Conservation (phyloP, 192 early-diverging fungal species). For the Coemansia umbellata region DNA sequence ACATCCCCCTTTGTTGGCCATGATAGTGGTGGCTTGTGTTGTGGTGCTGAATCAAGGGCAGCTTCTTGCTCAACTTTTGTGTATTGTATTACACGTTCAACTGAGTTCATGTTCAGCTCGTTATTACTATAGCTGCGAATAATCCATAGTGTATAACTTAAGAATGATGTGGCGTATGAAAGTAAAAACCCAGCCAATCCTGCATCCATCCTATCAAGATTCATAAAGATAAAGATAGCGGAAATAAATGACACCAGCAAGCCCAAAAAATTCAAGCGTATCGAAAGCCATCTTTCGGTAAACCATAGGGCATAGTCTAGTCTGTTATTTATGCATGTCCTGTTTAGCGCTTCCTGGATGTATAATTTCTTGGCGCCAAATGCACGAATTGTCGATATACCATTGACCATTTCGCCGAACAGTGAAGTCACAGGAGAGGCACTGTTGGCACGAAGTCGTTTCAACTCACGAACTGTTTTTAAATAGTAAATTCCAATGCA, state of each 20-base stretch:
- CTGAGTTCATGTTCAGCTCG: conserved; percentile 78
- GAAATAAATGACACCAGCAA: conserved; percentile 64
- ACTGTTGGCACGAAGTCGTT: conserved; percentile 70
- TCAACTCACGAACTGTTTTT: conserved; percentile 59
- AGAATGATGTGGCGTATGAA: conserved; percentile 78
- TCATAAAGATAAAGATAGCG: conserved; percentile 59
- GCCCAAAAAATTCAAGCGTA: conserved; percentile 67
- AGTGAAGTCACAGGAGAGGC: conserved; percentile 65
- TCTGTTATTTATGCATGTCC: conserved; percentile 70
- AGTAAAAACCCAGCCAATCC: conserved; percentile 82
- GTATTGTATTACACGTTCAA: conserved; percentile 85
- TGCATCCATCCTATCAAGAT: conserved; percentile 52
- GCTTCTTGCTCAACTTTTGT: conserved; percentile 73
- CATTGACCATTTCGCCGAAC: conserved; percentile 67
- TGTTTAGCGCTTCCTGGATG: conserved; percentile 29
- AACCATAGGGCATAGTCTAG: conserved; percentile 73
- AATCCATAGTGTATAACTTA: conserved; percentile 67
- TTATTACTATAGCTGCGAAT: conserved; percentile 67
- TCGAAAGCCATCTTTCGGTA: conserved; percentile 75
- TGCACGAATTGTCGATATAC: conserved; percentile 69
- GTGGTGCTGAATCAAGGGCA: conserved; percentile 52
- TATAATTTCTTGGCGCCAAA: conserved; percentile 59
- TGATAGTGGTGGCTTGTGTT: conserved; percentile 44
- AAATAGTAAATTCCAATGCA: conserved; percentile 45
- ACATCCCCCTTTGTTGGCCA: conserved; percentile 72